A percentile compares a stretch with the other conserved stretches of the same genome.
phyloP scores from a whole-genome alignment of 2,329 filamentous ascomycete genomes.

The Coniochaeta hoffmannii region DNA sequence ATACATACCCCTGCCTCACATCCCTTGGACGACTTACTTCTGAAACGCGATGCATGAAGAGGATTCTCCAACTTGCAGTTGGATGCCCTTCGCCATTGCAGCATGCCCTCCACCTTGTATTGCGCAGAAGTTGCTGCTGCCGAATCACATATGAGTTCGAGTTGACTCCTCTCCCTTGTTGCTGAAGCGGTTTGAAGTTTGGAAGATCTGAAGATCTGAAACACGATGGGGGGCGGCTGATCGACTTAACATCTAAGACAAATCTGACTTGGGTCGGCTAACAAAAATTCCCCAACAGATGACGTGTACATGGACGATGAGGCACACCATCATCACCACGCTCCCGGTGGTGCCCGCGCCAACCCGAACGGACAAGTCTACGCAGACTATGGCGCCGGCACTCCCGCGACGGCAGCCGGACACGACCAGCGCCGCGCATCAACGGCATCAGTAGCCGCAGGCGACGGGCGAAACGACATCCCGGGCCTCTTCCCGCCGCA shows the following conservation, averaged over 20 bases:
- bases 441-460: not conserved
- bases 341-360: conserved; percentile 48
- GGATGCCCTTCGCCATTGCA: not conserved
- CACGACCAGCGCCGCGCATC: conserved; percentile 62
- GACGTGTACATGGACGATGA: conserved; percentile 41
- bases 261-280: not conserved
- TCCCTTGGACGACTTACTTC: not conserved
- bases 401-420: conserved; percentile 45
- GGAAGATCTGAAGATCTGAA: not conserved
- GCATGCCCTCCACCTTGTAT: not conserved
- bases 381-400: conserved; percentile 53
- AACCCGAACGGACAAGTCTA: conserved; percentile 67
- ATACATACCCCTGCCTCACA: conserved; percentile 3
- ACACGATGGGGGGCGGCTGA: not conserved
- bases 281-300: not conserved
- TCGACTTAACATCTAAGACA: not conserved
- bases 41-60: conserved; percentile 5
- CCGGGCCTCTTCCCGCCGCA: conserved; percentile 75
- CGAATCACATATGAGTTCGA: not conserved
- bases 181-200: not conserved
- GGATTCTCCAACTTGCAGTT: conserved; percentile 11
- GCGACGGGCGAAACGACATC: conserved; percentile 41
- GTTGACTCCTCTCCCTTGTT: not conserved
- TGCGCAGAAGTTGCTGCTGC: conserved; percentile 3
- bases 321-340: conserved; percentile 60